Conservation (phyloP, 2,329 filamentous ascomycete species). For the Ophiocordyceps camponoti-rufipedis region DNA sequence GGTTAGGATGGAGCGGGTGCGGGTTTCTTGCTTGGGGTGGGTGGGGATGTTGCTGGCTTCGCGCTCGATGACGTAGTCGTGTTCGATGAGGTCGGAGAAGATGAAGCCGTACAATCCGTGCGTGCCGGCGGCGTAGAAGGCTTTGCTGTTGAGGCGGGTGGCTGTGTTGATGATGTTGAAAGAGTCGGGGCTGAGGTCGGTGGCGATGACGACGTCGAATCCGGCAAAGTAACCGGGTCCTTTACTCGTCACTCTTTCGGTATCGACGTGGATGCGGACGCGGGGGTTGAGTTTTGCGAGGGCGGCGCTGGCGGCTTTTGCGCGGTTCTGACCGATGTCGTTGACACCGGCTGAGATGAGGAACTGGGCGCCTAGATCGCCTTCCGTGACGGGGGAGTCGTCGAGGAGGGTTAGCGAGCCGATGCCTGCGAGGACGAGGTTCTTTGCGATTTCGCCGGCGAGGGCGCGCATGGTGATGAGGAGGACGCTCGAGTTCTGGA, state of each 20-base stretch:
- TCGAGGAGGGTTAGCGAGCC: slow-evolving; percentile 81
- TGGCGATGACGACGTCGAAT: slow-evolving; percentile 80
- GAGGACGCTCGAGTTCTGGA: slow-evolving; percentile 76
- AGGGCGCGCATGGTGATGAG: slow-evolving; percentile 77
- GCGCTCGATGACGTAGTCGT: slow-evolving; percentile 79
- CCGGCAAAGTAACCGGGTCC: slow-evolving; percentile 54
- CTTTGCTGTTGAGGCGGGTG: slow-evolving; percentile 56
- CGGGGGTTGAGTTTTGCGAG: slow-evolving; percentile 80
- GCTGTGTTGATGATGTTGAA: slow-evolving; percentile 72
- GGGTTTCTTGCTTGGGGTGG: slow-evolving; percentile 44
- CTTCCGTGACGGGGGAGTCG: slow-evolving; percentile 52
- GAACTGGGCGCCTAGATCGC: slow-evolving; percentile 70
- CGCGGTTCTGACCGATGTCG: slow-evolving; percentile 66
- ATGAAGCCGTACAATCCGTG: slow-evolving; percentile 91
- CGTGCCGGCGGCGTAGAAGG: slow-evolving; percentile 76
- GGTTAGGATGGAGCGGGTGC: slow-evolving; percentile 57
- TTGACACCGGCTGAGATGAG: slow-evolving; percentile 48
- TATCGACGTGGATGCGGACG: slow-evolving; percentile 57
- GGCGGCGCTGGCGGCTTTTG: slow-evolving; percentile 58
- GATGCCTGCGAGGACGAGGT: slow-evolving; percentile 85
- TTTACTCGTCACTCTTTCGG: slow-evolving; percentile 47
- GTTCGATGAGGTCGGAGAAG: slow-evolving; percentile 80
- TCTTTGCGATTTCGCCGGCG: slow-evolving; percentile 91
- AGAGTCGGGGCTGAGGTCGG: slow-evolving; percentile 60
- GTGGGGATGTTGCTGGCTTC: slow-evolving; percentile 59